A percentile compares a stretch with the other conserved stretches of the same genome.
Conservation (phyloP, 257 asterid genomes). For the Petunia axillaris region DNA sequence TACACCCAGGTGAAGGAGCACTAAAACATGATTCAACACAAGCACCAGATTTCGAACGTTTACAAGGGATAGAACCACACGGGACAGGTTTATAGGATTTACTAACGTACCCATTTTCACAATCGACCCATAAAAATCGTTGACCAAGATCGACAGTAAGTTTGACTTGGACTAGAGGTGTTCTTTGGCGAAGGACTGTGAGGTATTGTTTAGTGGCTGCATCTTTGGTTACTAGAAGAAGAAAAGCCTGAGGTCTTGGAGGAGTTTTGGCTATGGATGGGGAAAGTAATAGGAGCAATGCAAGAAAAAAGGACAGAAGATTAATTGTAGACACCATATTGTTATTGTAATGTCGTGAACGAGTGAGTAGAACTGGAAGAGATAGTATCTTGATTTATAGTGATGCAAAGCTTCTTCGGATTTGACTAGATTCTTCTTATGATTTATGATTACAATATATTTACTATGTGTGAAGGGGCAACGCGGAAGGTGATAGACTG, state of each 20-base stretch:
- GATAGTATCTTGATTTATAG: background rate
- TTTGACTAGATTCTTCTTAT: no score
- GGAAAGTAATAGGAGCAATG: conserved; percentile 20
- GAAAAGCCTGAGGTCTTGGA: conserved; percentile 27
- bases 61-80: conserved; percentile 33
- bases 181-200: conserved; percentile 35
- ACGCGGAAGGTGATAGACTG: background rate
- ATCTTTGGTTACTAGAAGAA: conserved; percentile 39
- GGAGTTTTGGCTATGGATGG: conserved; percentile 25
- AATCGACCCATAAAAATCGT: conserved; percentile 41
- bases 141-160: conserved; percentile 44
- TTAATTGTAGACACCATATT: conserved; percentile 16
- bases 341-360: background rate
- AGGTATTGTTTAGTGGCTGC: conserved; percentile 30
- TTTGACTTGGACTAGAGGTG: conserved; percentile 36
- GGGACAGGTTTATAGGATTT: conserved; percentile 32
- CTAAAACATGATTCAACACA: background rate
- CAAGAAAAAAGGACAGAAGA: background rate
- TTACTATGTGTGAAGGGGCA: background rate
- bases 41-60: conserved; percentile 9
- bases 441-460: background rate
- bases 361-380: background rate
- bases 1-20: background rate
- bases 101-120: conserved; percentile 35
- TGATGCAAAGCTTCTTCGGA: background rate